Base-by-base conservation (phyloP, 306 rosid genomes). In the Malus sieversii region DNA sequence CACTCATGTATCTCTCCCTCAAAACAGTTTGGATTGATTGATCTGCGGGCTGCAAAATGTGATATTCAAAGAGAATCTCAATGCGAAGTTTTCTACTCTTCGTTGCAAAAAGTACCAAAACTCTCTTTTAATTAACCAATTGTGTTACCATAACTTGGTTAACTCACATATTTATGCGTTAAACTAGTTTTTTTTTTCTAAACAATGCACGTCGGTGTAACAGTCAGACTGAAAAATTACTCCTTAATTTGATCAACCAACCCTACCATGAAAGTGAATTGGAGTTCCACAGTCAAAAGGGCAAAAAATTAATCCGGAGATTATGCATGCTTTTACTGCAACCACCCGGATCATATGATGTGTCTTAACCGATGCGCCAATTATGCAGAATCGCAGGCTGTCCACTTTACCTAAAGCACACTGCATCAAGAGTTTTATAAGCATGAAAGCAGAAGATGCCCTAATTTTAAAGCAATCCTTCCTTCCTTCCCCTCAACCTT, bases 381-480 rank as follows among this genome's bases (percentile, higher is more conserved):
- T 86, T 71, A 84, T 82, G 85, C 81, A 69, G 73, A 84, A 35
- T 78, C 82, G 77, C 91, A 83, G 60, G 87, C 79, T 83, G 71
- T 78, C 76, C 80, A 61, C 75, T 72, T 79, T 68, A 68, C 58
- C 25, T 62, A 82, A 88, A 85, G 87, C 82, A 79, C 81, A 77
- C 35, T 67, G 72, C 62, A 79, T 66, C 68, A 52, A 80, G 53
- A 66, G 44, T 51, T 73, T 81, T 57, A 73, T 79, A 74, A 75
- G 78, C 30, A 79, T 19, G 63, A 60, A 74, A 76, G 80, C 14
- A 74, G 60, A 48, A 66, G 87, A 79, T 81, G 63, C 84, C 85
- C 76, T 70, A 71, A 57, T 78, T 79, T 72, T 78, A 84, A 83
- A 84, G 86, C 80, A 78, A 84, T 76, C 81, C 66, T 18, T 33